Evolutionary conservation across 2,329 filamentous ascomycete species (phyloP).

Genomic region (Exophiala sideris): DNA sequence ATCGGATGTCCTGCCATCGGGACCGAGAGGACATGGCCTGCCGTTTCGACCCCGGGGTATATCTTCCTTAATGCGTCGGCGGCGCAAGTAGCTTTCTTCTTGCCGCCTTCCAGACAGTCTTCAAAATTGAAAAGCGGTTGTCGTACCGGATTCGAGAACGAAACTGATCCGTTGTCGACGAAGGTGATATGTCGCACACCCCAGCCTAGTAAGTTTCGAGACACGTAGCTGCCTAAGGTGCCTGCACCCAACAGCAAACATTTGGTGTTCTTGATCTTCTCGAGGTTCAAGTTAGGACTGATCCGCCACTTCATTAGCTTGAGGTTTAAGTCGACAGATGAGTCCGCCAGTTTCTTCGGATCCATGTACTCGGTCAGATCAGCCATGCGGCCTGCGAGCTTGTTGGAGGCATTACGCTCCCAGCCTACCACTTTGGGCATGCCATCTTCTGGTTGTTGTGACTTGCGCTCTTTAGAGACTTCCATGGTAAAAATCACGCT

Average conservation of each 20-base stretch:
- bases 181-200: conserved; percentile 94
- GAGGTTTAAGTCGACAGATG: conserved; percentile 91
- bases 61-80: conserved; percentile 78
- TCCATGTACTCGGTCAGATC: conserved; percentile 94
- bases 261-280: conserved; percentile 82
- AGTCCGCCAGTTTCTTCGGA: conserved; percentile 77
- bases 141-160: conserved; percentile 92
- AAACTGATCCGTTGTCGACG: conserved; percentile 88
- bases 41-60: conserved; percentile 82
- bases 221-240: conserved; percentile 90
- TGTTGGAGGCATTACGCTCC: conserved; percentile 79
- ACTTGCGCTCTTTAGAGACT: conserved; percentile 11
- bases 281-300: conserved; percentile 80
- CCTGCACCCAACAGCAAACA: conserved; percentile 90
- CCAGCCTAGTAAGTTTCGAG: conserved; percentile 89
- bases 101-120: conserved; percentile 82
- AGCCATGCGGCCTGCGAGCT: conserved; percentile 72
- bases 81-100: conserved; percentile 75
- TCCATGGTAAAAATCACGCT: conserved; percentile 71
- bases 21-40: conserved; percentile 77
- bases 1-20: conserved; percentile 95
- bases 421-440: conserved; percentile 94
- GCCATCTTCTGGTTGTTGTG: conserved; percentile 22
- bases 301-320: conserved; percentile 99
- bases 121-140: conserved; percentile 89